Base-by-base conservation (phyloP, 2,329 filamentous ascomycete species). In the Zalaria sp. region DNA sequence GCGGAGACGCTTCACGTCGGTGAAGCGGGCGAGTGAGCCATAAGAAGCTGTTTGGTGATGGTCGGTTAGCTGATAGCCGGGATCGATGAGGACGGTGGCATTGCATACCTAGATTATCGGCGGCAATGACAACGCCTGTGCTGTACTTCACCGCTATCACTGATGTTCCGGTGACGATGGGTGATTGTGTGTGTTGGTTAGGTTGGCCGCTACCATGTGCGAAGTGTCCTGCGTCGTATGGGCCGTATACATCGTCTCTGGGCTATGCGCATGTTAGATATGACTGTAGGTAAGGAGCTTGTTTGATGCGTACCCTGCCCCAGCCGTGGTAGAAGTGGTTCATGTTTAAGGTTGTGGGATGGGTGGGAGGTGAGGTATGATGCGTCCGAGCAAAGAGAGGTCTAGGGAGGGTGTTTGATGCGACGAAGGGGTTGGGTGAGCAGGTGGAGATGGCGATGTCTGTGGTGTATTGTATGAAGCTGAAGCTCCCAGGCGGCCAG, bases 71-170 rank as follows among this genome's bases (percentile, higher is more conserved):
- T 46, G 5, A 18, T 18, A 18, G 18, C 18, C 18, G 18, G 18
- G 18, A 18, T 18, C 18, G 18, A 32, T 5, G 28, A 27, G 29
- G 18, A 32, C 11, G 38, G 34, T 27, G 39, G n/a, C 39, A 29
- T 49, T 29, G 53, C 71, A 43, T 71, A 93, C 87, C 87, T 50
- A 98, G 70, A 69, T 96, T 98, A 66, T 98, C 91, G 55, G 91
- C 86, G 40, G 89, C 91, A 61, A 98, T 89, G 56, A 93, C 88
- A 49, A 98, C 87, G 58, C 91, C 91, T 53, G 88, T 85, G 58
- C 87, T 89, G 74, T 87, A 98, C 72, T 96, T 96, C 61, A 95
- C 75, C 49, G 81, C 91, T 43, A 98, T 67, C 49, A 98, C 91
- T 41, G 91, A 96, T 39, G 91, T 96, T 58, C 91, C 91, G 40